Base-by-base conservation (phyloP, 805 yeast species). In the Pichia exigua region DNA sequence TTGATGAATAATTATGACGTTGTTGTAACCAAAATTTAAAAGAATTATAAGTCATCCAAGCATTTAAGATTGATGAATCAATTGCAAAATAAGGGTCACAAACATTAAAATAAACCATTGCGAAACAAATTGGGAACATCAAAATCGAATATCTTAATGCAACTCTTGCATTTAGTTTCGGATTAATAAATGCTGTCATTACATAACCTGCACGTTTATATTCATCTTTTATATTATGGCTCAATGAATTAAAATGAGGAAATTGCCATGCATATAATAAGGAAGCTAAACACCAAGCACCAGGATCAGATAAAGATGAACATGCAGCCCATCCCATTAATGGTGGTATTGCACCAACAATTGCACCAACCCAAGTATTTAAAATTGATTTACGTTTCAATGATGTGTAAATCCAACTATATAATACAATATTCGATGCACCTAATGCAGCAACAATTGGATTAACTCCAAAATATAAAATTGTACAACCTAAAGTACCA, bases 301-400 rank as follows among this genome's bases (percentile, higher is more conserved):
- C 97, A 0, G 98, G 97, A 56, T 89, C 87, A 3, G 76, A 58
- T 39, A 91, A 69, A 0, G 90, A 79, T 4, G 88, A 81, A 13
- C 96, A 86, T 0, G 92, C 89, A 2, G 96, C 97, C 99, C 99
- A 94, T 2, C 99, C 99, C 99, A 94, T 94, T 47, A 94, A 75
- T 21, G 99, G 99, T 0, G 99, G 99, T 45, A 94, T 87, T 0
- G 97, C 99, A 4, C 99, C 99, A 4, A 94, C 99, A n/a, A 94
- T 66, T 0, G 99, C 99, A 20, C 99, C 99, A 3, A 94, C 94
- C 99, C 99, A 94, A 0, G 99, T 94, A 67, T 94, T 94, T 42
- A 87, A 65, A 48, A 94, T 92, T 24, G 87, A 83, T 54, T 75
- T 79, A 51, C 99, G 77, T 64, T 94, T 94, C 65, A 94, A 70